These are phyloP conservation scores for Penicillium goetzii DNA, from an alignment of 495 filamentous ascomycete genomes.

Conservation along the genomic window DNA sequence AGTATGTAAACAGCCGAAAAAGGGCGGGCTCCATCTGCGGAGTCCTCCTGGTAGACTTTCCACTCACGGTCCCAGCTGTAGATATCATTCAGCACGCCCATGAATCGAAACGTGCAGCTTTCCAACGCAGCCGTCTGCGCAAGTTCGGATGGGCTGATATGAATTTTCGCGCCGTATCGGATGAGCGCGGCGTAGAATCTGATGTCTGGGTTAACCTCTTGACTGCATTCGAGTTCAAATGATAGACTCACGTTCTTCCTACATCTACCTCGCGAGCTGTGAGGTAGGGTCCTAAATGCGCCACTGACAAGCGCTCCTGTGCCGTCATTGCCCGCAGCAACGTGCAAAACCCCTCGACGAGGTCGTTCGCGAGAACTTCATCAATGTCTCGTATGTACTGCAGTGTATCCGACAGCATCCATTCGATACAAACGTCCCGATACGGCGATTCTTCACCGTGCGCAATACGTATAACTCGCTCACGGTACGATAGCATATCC, in stretches of 20 bases:
- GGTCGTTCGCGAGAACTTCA: constrained; percentile 17
- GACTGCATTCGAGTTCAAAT: background rate
- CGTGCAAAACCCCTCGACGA: constrained; percentile 27
- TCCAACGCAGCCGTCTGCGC: constrained; percentile 14
- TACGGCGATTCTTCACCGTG: constrained; percentile 13
- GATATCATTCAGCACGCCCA: constrained; percentile 30
- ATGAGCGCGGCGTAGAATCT: constrained; percentile 32
- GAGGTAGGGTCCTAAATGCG: constrained; percentile 26
- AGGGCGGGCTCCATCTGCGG: constrained; percentile 25
- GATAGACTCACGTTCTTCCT: constrained; percentile 21
- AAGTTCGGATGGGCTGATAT: constrained; percentile 15
- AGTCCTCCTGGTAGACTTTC: constrained; percentile 19
- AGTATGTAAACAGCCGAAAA: constrained; percentile 29
- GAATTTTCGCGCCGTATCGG: constrained; percentile 24
- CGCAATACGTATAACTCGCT: constrained; percentile 23
- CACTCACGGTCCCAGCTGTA: constrained; percentile 34
- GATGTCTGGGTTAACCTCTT: background rate
- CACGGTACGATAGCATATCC: constrained; percentile 27
- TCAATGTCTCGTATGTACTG: constrained; percentile 19
- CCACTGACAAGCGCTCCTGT: constrained; percentile 16
- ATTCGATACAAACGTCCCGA: constrained; percentile 17
- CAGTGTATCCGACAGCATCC: constrained; percentile 28
- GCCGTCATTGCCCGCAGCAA: constrained; percentile 26
- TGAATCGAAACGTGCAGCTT: constrained; percentile 25
- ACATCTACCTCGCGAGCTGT: constrained; percentile 23